phyloP scores from a whole-genome alignment of 352 stramenopile species.

The Nothophytophthora sp. region DNA sequence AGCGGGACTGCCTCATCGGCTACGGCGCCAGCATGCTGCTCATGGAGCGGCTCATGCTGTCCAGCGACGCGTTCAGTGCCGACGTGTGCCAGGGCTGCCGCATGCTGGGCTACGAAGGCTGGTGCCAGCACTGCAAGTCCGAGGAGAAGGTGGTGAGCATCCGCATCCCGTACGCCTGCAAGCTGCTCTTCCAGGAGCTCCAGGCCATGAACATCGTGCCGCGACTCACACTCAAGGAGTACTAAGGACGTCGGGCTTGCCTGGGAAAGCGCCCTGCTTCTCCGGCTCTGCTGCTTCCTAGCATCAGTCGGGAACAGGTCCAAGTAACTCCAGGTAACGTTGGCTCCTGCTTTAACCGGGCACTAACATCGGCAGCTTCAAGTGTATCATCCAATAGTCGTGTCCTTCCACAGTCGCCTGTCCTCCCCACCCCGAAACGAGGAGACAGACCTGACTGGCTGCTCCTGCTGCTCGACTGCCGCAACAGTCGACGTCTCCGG shows the following conservation, averaged over 20 bases:
- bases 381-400: too few relatives aligned
- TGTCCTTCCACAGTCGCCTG: too few relatives aligned
- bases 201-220: constrained; percentile 99
- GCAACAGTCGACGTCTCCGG: too few relatives aligned
- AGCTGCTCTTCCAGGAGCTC: constrained; percentile 99
- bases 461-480: too few relatives aligned
- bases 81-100: constrained; percentile 99
- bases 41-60: constrained; percentile 99
- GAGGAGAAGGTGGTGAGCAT: constrained; percentile 96
- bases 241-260: constrained; percentile 39
- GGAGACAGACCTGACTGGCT: too few relatives aligned
- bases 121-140: constrained; percentile 97
- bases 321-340: too few relatives aligned
- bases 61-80: constrained; percentile 99
- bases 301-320: too few relatives aligned
- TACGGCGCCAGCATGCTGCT: constrained; percentile 99
- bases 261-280: too few relatives aligned
- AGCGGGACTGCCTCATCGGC: constrained; percentile 99
- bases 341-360: too few relatives aligned
- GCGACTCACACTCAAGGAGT: constrained; percentile 96
- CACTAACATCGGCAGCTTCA: too few relatives aligned
- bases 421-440: too few relatives aligned
- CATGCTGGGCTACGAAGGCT: constrained; percentile 99
- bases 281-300: too few relatives aligned
- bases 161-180: constrained; percentile 99